phyloP scores from a whole-genome alignment of 2,329 filamentous ascomycete genomes.

The Ceratocystis cacaofunesta region DNA sequence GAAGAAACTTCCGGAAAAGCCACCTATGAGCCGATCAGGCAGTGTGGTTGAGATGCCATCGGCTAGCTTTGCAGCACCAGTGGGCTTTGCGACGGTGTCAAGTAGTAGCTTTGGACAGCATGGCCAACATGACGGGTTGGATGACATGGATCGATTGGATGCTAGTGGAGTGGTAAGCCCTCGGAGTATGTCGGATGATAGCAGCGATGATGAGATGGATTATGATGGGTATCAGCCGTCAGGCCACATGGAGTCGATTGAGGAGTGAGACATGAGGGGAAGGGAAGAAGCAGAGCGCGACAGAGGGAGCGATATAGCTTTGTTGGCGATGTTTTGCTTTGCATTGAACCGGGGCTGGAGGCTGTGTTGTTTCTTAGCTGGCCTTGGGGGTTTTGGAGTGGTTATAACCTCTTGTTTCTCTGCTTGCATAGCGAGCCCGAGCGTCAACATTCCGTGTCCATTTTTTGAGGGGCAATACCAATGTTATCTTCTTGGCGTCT shows the following conservation, averaged over 20 bases:
- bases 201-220: conserved; percentile 43
- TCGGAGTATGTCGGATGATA: conserved; percentile 33
- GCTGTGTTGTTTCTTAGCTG: no score
- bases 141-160: conserved; percentile 30
- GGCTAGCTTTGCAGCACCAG: conserved; percentile 22
- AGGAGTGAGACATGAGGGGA: conserved; percentile 3
- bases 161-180: conserved; percentile 39
- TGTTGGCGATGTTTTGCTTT: no score
- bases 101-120: conserved; percentile 4
- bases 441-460: no score
- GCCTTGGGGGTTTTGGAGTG: no score
- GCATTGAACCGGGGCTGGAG: no score
- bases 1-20: conserved; percentile 57
- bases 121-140: neutral
- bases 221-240: conserved; percentile 23
- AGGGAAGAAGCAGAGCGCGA: neutral
- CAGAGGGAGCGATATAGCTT: neutral
- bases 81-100: conserved; percentile 20
- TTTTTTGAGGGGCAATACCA: no score
- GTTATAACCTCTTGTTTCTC: no score
- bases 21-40: conserved; percentile 42
- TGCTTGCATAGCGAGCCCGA: no score
- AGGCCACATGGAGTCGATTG: conserved; percentile 11
- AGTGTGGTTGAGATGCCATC: conserved; percentile 33
- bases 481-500: no score